Conservation (phyloP, 2,329 filamentous ascomycete species). For the Knoxdaviesia capensis region DNA sequence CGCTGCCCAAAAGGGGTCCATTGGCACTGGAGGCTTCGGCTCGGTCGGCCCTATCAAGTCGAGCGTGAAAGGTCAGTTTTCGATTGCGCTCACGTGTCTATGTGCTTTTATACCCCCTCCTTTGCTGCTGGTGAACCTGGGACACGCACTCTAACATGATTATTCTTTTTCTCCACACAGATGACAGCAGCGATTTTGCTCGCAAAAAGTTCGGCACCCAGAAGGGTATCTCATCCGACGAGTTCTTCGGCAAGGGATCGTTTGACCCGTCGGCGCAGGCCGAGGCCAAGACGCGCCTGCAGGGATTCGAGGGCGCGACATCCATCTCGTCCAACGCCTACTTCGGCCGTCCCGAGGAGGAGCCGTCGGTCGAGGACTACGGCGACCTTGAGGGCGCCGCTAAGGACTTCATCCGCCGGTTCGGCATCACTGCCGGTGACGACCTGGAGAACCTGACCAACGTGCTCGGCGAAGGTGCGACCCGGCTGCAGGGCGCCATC, state of each 20-base stretch:
- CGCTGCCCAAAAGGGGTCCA: slow-evolving; percentile 46
- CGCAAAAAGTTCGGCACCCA: slow-evolving; percentile 77
- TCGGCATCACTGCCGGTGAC: slow-evolving; percentile 88
- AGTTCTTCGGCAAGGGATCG: slow-evolving; percentile 84
- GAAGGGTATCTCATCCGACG: slow-evolving; percentile 93
- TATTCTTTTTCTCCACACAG: slow-evolving; percentile 14
- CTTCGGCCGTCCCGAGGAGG: slow-evolving; percentile 83
- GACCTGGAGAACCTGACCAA: slow-evolving; percentile 81
- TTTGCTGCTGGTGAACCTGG: no score
- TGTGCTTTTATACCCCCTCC: no score
- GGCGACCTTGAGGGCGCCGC: slow-evolving; percentile 84
- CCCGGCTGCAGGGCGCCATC: slow-evolving; percentile 59
- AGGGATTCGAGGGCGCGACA: slow-evolving; percentile 81
- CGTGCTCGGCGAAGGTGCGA: slow-evolving; percentile 69
- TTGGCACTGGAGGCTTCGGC: slow-evolving; percentile 53
- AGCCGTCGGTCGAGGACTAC: slow-evolving; percentile 53
- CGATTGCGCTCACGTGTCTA: no score
- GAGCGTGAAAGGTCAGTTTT: slow-evolving; percentile 39
- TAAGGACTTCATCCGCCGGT: slow-evolving; percentile 88
- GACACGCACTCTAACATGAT: background rate
- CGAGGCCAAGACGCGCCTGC: slow-evolving; percentile 72
- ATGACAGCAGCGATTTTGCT: slow-evolving; percentile 66
- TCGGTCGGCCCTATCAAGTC: slow-evolving; percentile 60
- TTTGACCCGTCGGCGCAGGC: slow-evolving; percentile 64
- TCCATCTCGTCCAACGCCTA: slow-evolving; percentile 94